Conservation (phyloP, 352 stramenopile species). For the Bremia lactucae region DNA sequence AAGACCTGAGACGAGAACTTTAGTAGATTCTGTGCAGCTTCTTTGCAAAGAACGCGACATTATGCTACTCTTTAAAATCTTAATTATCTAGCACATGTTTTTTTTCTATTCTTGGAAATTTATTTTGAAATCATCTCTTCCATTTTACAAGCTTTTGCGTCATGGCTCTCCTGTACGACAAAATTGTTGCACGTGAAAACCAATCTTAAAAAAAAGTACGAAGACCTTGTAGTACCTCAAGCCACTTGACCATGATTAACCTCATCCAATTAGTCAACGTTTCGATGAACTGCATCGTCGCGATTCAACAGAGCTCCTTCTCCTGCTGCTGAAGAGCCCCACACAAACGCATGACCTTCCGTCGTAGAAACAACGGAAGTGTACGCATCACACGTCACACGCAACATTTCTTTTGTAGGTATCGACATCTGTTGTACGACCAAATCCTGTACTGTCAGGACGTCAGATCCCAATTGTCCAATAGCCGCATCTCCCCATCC, state of each 20-base stretch:
- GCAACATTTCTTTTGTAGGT: constrained; percentile 18
- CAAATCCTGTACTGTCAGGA: constrained; percentile 39
- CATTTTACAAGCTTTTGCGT: too few species aligned
- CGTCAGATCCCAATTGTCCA: constrained; percentile 49
- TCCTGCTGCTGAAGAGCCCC: constrained; percentile 59
- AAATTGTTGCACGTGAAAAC: too few species aligned
- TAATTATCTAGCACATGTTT: too few species aligned
- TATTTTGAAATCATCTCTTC: too few species aligned
- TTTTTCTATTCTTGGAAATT: too few species aligned
- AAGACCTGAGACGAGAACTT: too few species aligned
- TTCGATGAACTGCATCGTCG: constrained; percentile 42
- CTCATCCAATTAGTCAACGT: constrained; percentile 27
- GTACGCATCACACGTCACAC: constrained; percentile 54
- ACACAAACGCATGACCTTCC: constrained; percentile 53
- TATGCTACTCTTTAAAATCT: too few species aligned
- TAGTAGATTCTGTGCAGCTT: too few species aligned
- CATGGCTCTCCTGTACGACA: too few species aligned
- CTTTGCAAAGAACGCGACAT: too few species aligned
- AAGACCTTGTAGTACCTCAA: too few species aligned
- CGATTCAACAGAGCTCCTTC: constrained; percentile 44
- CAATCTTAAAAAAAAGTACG: too few species aligned
- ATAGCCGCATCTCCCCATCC: constrained; percentile 71
- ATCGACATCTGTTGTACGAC: constrained; percentile 39
- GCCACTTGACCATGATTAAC: constrained; percentile 45
- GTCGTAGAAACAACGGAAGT: constrained; percentile 41